Evolutionary conservation across 768 basidiomycete genomes (phyloP).

Genomic region (Suillus clintonianus): DNA sequence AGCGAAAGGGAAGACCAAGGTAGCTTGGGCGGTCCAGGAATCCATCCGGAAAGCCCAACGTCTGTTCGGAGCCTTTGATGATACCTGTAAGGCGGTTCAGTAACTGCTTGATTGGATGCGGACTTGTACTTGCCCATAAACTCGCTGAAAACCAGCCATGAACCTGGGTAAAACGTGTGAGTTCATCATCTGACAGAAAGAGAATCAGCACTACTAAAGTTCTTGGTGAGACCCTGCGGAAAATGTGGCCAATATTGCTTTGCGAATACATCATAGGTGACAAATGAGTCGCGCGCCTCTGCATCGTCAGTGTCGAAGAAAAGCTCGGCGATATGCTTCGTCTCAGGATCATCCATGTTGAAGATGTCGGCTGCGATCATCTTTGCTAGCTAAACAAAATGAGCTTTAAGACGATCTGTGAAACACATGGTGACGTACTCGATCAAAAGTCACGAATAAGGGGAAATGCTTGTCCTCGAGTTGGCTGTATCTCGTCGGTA

Average conservation of each 20-base stretch:
- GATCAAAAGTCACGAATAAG: conserved; percentile 66
- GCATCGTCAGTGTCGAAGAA: conserved; percentile 18
- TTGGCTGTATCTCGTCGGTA: conserved; percentile 53
- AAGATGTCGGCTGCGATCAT: conserved; percentile 30
- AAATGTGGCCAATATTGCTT: conserved; percentile 62
- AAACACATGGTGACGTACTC: conserved; percentile 35
- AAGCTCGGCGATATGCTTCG: conserved; percentile 3
- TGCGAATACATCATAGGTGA: conserved; percentile 52
- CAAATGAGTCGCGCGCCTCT: conserved; percentile 19
- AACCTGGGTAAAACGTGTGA: conserved; percentile 42
- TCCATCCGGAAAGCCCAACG: conserved; percentile 35
- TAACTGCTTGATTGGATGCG: not conserved
- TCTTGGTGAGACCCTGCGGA: conserved; percentile 49
- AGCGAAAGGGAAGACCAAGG: conserved; percentile 47
- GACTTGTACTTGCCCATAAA: conserved; percentile 51
- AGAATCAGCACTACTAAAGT: conserved; percentile 44
- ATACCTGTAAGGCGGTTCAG: conserved; percentile 39
- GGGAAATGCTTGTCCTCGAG: conserved; percentile 66
- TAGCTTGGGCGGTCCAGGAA: conserved; percentile 50
- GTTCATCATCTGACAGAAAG: not conserved
- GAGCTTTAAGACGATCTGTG: not conserved
- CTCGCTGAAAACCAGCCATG: conserved; percentile 63
- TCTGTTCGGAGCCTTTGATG: conserved; percentile 65
- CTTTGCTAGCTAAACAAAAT: conserved; percentile 17
- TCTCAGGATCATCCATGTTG: conserved; percentile 6